phyloP scores from a whole-genome alignment of 2,329 filamentous ascomycete genomes.

The Mariannaea elegans region DNA sequence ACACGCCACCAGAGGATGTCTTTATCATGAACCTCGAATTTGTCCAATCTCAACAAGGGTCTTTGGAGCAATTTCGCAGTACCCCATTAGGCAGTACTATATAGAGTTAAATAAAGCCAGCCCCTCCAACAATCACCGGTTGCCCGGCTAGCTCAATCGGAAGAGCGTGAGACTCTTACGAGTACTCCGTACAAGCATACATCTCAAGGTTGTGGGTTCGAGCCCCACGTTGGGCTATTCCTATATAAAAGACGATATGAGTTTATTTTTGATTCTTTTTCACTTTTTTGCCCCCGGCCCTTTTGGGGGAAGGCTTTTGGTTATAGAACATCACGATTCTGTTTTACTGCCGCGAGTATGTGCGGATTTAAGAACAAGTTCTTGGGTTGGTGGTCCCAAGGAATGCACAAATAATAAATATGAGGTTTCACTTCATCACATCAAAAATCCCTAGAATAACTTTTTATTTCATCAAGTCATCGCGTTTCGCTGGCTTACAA shows the following conservation, averaged over 20 bases:
- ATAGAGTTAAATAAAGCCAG: not conserved
- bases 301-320: too few relatives aligned
- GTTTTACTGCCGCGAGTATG: too few relatives aligned
- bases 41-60: too few relatives aligned
- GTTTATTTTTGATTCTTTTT: not conserved
- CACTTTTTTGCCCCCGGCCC: not conserved
- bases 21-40: too few relatives aligned
- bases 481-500: not conserved
- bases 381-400: too few relatives aligned
- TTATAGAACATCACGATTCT: too few relatives aligned
- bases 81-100: too few relatives aligned
- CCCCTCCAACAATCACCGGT: conserved; percentile 8
- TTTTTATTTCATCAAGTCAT: conserved; percentile 7
- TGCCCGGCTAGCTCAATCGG: conserved; percentile 53
- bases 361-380: too few relatives aligned
- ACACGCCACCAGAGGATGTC: too few relatives aligned
- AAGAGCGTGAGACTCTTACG: conserved; percentile 78
- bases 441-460: not conserved
- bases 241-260: conserved; percentile 37
- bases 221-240: conserved; percentile 51
- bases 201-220: conserved; percentile 66
- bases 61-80: too few relatives aligned
- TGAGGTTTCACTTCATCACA: too few relatives aligned
- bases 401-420: not conserved
- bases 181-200: conserved; percentile 27